Base-by-base conservation (phyloP, 202 grass and related monocot species). In the Cymbopogon flexuosus region DNA sequence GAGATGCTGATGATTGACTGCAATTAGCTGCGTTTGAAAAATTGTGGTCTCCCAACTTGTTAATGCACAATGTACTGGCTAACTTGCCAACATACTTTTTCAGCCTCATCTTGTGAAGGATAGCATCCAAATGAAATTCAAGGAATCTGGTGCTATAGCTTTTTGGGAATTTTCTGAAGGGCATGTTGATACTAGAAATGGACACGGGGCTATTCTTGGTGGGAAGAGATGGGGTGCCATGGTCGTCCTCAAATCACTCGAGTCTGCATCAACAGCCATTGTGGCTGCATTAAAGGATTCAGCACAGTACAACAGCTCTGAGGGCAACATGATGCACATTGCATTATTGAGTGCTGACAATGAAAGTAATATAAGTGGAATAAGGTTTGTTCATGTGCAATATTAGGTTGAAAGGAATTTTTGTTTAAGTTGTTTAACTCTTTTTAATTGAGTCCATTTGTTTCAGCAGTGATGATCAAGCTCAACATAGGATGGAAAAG, bases 291-390 rank as follows among this genome's bases (percentile, higher is more conserved):
- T 94, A 61, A 87, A 87, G 59, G 78, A 87, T 70, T 45, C 60
- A 27, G 74, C 78, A 77, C 60, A 77, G 34, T 83, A 58, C 57
- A 7, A 42, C 27, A 89, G 80, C 46, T 85, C 84, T 60, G 81
- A 80, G 79, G 87, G 92, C 29, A 94, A 94, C 58, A 94, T 83
- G 61, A 42, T 94, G 79, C 92, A 94, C 70, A 85, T 94, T 80
- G 89, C 89, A 72, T 81, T 94, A 58, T 78, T 94, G 73, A 85
- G 79, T 65, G 62, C 82, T 87, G 85, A 83, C 80, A 87, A 80
- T 54, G 86, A 87, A 65, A 87, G 76, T 27, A 27, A 27, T 27
- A 27, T 27, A 27, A 27, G 27, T 27, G 27, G 27, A 27, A 27
- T 27, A 30, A 94, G 89, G 89, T 91, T 12, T 54, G 70, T 57